Conservation (phyloP, 2,329 filamentous ascomycete genomes). For the Ophiocordyceps camponoti-floridani region DNA sequence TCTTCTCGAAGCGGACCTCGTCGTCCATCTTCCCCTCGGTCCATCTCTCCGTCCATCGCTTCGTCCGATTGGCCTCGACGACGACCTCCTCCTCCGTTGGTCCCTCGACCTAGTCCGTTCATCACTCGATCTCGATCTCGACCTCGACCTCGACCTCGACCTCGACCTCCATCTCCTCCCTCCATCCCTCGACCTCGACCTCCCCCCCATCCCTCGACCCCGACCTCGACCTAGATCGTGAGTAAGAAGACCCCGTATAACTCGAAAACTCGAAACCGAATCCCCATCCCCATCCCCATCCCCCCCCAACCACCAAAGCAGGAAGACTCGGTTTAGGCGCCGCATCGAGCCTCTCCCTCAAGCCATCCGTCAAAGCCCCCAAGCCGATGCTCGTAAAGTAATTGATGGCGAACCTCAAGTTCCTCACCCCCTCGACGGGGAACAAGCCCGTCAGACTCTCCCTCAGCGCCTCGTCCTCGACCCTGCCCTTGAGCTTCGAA, state of each 20-base stretch:
- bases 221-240: constrained; percentile 3
- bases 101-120: background rate
- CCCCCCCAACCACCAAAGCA: constrained; percentile 31
- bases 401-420: constrained; percentile 95
- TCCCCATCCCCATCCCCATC: constrained; percentile 46
- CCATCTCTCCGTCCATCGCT: too few relatives aligned
- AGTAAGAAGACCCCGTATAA: constrained; percentile 23
- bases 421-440: constrained; percentile 72
- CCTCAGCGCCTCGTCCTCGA: constrained; percentile 59
- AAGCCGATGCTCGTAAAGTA: constrained; percentile 98
- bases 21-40: too few relatives aligned
- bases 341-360: constrained; percentile 81
- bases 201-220: constrained; percentile 2
- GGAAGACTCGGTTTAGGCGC: constrained; percentile 71
- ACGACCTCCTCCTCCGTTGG: background rate
- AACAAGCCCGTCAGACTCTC: constrained; percentile 74
- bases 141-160: constrained; percentile 1
- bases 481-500: constrained; percentile 54
- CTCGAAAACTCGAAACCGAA: constrained; percentile 62
- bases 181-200: constrained; percentile 2
- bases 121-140: too few relatives aligned
- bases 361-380: constrained; percentile 84
- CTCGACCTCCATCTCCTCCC: background rate
- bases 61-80: too few relatives aligned
- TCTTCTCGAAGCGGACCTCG: too few relatives aligned